These are phyloP conservation scores for Corynespora cassiicola DNA, from an alignment of 2,329 filamentous ascomycete species.

Conservation along the genomic window DNA sequence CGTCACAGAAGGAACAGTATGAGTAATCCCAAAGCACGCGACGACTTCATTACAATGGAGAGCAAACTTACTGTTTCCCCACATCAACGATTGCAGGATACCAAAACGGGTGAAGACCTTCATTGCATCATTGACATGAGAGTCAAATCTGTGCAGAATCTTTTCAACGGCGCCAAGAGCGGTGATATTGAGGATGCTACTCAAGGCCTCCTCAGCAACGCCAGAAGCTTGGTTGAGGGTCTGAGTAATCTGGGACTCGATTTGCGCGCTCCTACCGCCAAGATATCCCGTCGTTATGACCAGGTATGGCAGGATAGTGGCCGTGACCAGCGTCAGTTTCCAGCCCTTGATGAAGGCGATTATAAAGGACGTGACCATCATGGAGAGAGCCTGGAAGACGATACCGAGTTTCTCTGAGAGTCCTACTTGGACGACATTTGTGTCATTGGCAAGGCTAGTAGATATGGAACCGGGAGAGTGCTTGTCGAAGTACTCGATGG, in stretches of 20 bases:
- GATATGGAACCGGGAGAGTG: conserved; percentile 9
- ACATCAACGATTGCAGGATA: conserved; percentile 59
- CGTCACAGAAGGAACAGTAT: no score
- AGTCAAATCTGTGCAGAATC: conserved; percentile 80
- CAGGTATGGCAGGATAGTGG: conserved; percentile 64
- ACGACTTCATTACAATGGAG: no score
- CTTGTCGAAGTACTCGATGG: conserved; percentile 14
- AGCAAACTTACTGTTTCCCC: conserved; percentile 15
- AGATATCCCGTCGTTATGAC: conserved; percentile 7
- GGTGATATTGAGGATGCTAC: conserved; percentile 84
- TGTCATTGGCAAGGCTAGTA: conserved; percentile 10
- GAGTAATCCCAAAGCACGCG: no score
- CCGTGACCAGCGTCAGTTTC: conserved; percentile 84
- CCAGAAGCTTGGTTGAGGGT: conserved; percentile 6
- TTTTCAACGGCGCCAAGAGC: conserved; percentile 92
- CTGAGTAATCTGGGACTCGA: conserved; percentile 58
- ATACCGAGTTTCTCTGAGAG: conserved; percentile 15
- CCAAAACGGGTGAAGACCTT: conserved; percentile 65
- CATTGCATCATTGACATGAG: conserved; percentile 61
- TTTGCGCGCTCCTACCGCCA: conserved; percentile 66
- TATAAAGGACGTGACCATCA: conserved; percentile 72
- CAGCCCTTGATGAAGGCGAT: conserved; percentile 89
- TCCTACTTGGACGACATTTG: conserved; percentile 11
- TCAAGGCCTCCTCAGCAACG: conserved; percentile 88
- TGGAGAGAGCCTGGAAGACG: conserved; percentile 12